These are phyloP conservation scores for Pilatotrama ljubarskyi DNA, from an alignment of 768 basidiomycete species.

Conservation along the genomic window DNA sequence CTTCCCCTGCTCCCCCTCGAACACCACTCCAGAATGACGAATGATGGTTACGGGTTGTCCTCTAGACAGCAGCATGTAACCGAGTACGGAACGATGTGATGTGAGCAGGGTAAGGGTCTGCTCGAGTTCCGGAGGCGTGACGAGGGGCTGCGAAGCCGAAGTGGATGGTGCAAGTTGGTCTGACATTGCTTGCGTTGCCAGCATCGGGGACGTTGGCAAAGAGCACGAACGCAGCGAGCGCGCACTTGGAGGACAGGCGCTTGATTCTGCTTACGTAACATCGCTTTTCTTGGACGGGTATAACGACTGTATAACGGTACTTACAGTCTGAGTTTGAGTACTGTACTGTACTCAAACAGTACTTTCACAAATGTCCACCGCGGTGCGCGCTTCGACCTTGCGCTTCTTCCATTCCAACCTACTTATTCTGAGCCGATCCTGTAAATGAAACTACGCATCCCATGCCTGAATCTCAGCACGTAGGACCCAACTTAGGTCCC, in stretches of 20 bases:
- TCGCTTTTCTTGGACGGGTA: background rate
- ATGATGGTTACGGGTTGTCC: constrained; percentile 76
- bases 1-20: constrained; percentile 80
- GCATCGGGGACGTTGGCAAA: constrained; percentile 9
- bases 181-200: constrained; percentile 17
- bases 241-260: background rate
- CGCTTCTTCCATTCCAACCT: no score
- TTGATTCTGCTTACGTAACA: background rate
- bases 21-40: constrained; percentile 79
- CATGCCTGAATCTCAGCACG: no score
- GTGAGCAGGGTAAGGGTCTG: constrained; percentile 74
- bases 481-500: no score
- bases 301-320: no score
- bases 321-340: no score
- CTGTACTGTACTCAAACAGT: no score
- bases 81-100: constrained; percentile 81
- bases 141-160: constrained; percentile 3
- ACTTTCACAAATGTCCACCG: no score
- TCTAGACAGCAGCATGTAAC: constrained; percentile 82
- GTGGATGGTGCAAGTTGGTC: constrained; percentile 8
- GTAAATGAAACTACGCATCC: no score
- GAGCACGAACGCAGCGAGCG: background rate
- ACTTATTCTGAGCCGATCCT: no score
- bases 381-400: no score
- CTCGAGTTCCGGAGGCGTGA: constrained; percentile 67